These are phyloP conservation scores for Aspergillus sp. DNA, from an alignment of 2,329 filamentous ascomycete genomes.

Conservation along the genomic window DNA sequence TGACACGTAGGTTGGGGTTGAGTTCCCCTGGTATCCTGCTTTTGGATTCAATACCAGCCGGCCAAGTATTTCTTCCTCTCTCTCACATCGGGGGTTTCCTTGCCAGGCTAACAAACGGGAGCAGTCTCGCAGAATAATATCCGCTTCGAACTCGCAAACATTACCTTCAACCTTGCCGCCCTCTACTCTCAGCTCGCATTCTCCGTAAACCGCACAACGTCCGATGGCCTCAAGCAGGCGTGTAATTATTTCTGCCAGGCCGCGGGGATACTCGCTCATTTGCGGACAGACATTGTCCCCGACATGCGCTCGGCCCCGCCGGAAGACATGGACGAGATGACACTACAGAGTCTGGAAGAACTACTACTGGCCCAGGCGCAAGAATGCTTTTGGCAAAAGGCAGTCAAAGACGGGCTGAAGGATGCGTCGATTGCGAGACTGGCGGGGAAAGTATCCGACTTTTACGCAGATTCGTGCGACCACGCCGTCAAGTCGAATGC, in stretches of 20 bases:
- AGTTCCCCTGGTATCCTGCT: conserved; percentile 95
- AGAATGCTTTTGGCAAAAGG: conserved; percentile 98
- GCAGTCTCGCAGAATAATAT: conserved; percentile 64
- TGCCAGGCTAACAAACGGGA: background rate
- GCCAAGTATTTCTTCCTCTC: conserved; percentile 46
- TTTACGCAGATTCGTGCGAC: conserved; percentile 82
- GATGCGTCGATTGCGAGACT: conserved; percentile 90
- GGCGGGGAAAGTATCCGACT: conserved; percentile 84
- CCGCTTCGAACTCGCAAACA: conserved; percentile 82
- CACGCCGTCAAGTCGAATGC: conserved; percentile 84
- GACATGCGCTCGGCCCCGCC: conserved; percentile 81
- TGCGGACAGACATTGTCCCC: conserved; percentile 74
- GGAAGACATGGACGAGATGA: conserved; percentile 92
- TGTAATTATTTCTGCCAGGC: conserved; percentile 88
- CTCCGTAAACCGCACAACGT: conserved; percentile 71
- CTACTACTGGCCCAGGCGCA: conserved; percentile 90
- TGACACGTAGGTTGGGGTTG: conserved; percentile 72
- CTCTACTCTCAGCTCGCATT: conserved; percentile 91
- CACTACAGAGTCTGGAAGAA: conserved; percentile 77
- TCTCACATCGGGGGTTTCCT: background rate
- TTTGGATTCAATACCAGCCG: conserved; percentile 84
- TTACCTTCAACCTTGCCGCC: conserved; percentile 89
- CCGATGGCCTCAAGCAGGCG: conserved; percentile 81
- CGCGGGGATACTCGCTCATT: conserved; percentile 77
- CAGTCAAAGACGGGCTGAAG: conserved; percentile 89